Base-by-base conservation (phyloP, 2,329 filamentous ascomycete genomes). In the Fusarium neocosmosporiellum region DNA sequence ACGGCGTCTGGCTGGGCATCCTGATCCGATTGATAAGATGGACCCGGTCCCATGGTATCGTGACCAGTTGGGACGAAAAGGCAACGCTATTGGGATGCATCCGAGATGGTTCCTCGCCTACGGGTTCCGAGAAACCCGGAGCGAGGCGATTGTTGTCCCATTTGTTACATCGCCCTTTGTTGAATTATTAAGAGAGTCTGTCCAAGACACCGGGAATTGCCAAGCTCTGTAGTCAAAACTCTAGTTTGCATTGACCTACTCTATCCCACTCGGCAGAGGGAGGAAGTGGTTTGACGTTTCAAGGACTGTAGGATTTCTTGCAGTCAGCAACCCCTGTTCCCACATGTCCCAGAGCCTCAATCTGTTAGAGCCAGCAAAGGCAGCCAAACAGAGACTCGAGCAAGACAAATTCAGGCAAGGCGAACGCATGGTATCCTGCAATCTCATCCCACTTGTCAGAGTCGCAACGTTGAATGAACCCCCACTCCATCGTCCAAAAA, bases 1-100 rank as follows among this genome's bases (percentile, higher is more conserved):
- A 43, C 48, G 31, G n/a, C 20, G n/a, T 22, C 27, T 33, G 20
- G 41, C 29, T 57, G 14, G 7, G 27, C 37, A 13, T 2, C 8
- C 41, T 61, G 65, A 69, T 75, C 18, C 34, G 74, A 76, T 76
- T 72, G 74, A 76, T 75, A 75, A 76, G 72, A 75, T 73, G 60
- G 18, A 55, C 13, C 57, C 41, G 11, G 18, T 3, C 8, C 29
- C 24, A 33, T 37, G 41, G 29, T 39, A 46, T 43, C 39, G 13
- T 55, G 24, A 41, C 39, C 13, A 48, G 41, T 67, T 61, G 46
- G 53, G 66, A 71, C 14, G 55, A 70, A 67, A 64, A 31, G 11
- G 22, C 16, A 37, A 22, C 39, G 33, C 53, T n/a, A 27, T 59
- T 31, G 24, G 39, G 24, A 13, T n/a, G 7, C 13, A 22, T 9